Evolutionary conservation across 805 yeast species (phyloP), one percentile per base, ranked within the genome.

Genomic region (Candida coquimbonensis): DNA sequence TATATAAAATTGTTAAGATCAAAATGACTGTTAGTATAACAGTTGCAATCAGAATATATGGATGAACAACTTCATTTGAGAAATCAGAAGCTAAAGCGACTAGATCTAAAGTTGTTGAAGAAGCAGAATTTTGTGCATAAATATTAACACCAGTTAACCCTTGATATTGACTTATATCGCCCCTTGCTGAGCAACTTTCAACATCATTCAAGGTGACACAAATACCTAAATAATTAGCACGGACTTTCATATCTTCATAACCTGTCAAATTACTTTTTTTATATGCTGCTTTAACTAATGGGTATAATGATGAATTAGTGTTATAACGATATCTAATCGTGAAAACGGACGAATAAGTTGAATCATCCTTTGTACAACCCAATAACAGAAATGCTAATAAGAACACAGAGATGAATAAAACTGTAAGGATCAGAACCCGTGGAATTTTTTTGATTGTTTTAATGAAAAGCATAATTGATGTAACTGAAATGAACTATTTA

Each of bases 211-310:
- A 48, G 7, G 67, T 67, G 5, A 80, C 61, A 57, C 89, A 83
- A 25, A 80, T 61, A 1, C 81, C 80, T 53, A 78, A 53, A 52
- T 79, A 80, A 9, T 83, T 83, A 9, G 78, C 71, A 38, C 66
- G 67, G 4, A 82, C 71, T 6, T 62, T 50, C 59, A 81, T 65
- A 4, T 62, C 56, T 12, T 72, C 62, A 21, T 73, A 55, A 3
- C 65, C 66, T 0, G 70, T 54, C 5, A 62, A 46, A 40, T 67
- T 65, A 25, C 60, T 50, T 3, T 55, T 42, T 2, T 53, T 49
- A 46, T 70, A 72, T 0, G 74, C 69, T 0, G 62, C 53, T 49
- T 67, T 52, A 26, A 77, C 67, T 40, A 69, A 60, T 11, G 68
- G 52, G 50, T 60, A 73, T 40, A 75, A 57, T 1, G 72, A 54